Conservation (phyloP, 164 flowering plant species). For the Saururus chinensis region DNA sequence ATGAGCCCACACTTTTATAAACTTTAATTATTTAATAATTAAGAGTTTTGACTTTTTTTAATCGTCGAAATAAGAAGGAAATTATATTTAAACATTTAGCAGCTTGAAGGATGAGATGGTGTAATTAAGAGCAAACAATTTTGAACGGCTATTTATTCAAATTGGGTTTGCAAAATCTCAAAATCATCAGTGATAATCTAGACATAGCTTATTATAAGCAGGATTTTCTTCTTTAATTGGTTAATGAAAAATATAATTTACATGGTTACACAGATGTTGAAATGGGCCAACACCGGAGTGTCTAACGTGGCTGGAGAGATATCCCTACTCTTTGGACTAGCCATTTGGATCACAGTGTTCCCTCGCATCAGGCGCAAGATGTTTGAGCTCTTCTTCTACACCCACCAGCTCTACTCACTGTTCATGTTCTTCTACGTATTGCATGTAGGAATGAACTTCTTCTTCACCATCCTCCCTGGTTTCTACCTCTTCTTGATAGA, state of each 20-base stretch:
- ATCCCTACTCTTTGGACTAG: constrained; percentile 36
- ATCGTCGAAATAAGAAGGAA: too few species aligned
- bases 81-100: too few species aligned
- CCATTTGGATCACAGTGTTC: constrained; percentile 54
- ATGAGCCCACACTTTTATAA: too few species aligned
- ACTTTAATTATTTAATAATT: too few species aligned
- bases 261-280: constrained; percentile 21
- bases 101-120: too few species aligned
- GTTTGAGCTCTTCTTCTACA: constrained; percentile 83
- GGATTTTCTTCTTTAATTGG: too few species aligned
- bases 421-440: constrained; percentile 64
- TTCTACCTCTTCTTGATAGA: constrained; percentile 84
- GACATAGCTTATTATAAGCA: too few species aligned
- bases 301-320: constrained; percentile 78
- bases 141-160: too few species aligned
- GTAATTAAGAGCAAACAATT: too few species aligned
- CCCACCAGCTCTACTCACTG: constrained; percentile 61
- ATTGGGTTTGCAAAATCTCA: too few species aligned
- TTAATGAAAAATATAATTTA: neutral
- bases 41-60: too few species aligned
- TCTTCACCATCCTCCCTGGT: constrained; percentile 65
- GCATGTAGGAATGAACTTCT: constrained; percentile 51
- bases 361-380: constrained; percentile 45
- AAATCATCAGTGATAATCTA: too few species aligned
- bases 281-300: constrained; percentile 40